Conservation (phyloP, 2,329 filamentous ascomycete genomes). For the Fusarium coffeatum region DNA sequence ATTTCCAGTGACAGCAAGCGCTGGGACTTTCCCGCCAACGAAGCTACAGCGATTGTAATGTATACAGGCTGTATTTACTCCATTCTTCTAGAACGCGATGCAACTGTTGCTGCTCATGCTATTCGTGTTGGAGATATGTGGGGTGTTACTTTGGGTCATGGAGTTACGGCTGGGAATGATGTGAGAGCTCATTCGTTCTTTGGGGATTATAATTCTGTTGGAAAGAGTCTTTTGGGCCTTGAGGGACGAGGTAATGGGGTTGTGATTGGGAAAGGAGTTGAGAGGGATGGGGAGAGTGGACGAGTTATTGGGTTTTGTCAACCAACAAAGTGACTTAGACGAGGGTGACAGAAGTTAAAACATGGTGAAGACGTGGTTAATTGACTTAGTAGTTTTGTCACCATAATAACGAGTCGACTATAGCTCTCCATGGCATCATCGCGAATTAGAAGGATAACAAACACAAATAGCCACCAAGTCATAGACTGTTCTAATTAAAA, state of each 20-base stretch:
- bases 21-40: constrained; percentile 62
- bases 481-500: background rate
- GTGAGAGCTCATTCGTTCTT: constrained; percentile 66
- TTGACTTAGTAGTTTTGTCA: accelerated
- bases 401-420: background rate
- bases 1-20: constrained; percentile 53
- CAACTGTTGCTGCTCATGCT: constrained; percentile 60
- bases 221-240: constrained; percentile 53
- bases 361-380: accelerated
- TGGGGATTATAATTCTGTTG: constrained; percentile 61
- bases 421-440: too few relatives aligned
- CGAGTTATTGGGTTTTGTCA: constrained; percentile 50
- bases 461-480: background rate
- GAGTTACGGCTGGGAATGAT: constrained; percentile 52
- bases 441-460: background rate
- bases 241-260: constrained; percentile 54
- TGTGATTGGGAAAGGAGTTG: constrained; percentile 57
- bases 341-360: background rate
- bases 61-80: constrained; percentile 69
- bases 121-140: constrained; percentile 60
- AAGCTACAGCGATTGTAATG: constrained; percentile 48
- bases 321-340: background rate
- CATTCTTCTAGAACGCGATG: constrained; percentile 63
- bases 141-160: constrained; percentile 71
- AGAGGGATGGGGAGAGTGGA: constrained; percentile 54